phyloP scores from a whole-genome alignment of 768 basidiomycete genomes.

The Rhizopogon vesiculosus region DNA sequence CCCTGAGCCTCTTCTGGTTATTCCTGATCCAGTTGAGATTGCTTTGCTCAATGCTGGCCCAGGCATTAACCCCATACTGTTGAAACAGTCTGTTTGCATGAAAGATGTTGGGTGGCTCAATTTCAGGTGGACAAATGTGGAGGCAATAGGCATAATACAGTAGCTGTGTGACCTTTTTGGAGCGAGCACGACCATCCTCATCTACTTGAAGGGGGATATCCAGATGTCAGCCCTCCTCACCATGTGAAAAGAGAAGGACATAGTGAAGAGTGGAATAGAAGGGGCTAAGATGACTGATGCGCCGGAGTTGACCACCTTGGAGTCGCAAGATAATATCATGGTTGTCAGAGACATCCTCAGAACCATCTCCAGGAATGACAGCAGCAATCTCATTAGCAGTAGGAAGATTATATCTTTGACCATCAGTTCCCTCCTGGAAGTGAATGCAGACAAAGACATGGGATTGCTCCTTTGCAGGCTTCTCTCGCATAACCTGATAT shows the following conservation, averaged over 20 bases:
- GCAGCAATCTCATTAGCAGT: constrained; percentile 38
- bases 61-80: constrained; percentile 34
- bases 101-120: constrained; percentile 26
- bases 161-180: too few species aligned
- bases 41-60: constrained; percentile 38
- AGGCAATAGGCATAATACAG: too few species aligned
- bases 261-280: constrained; percentile 37
- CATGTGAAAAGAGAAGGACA: constrained; percentile 39
- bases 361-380: constrained; percentile 32
- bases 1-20: constrained; percentile 32
- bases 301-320: constrained; percentile 14
- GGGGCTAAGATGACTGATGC: constrained; percentile 29
- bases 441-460: constrained; percentile 8
- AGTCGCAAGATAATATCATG: constrained; percentile 32
- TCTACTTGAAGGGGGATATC: constrained; percentile 8
- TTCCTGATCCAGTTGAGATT: constrained; percentile 27
- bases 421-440: constrained; percentile 18
- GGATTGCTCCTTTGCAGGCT: constrained; percentile 11
- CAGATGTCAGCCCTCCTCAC: constrained; percentile 34
- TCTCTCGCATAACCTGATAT: constrained; percentile 23
- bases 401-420: constrained; percentile 38
- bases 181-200: neutral
- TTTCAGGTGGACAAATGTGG: constrained; percentile 10
- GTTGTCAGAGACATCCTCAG: neutral
- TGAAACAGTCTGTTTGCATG: constrained; percentile 37